Conservation (phyloP, 371 early-diverging fungal species). For the Mortierella sp. region DNA sequence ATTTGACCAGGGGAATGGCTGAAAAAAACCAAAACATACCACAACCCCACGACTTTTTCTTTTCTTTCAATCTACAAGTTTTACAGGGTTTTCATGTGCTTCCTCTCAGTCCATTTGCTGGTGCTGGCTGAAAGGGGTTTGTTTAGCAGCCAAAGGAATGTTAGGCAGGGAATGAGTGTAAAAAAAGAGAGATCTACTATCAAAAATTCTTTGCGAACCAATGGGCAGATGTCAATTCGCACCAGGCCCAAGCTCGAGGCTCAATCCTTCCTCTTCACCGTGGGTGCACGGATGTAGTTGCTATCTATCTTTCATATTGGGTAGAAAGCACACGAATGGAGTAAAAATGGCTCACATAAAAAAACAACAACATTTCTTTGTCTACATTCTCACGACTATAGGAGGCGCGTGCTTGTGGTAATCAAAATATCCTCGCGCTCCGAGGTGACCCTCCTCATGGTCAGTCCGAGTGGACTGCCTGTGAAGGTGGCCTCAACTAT, state of each 20-base stretch:
- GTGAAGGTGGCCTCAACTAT: constrained; percentile 86
- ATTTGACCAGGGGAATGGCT: too few species aligned
- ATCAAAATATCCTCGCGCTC: constrained; percentile 95
- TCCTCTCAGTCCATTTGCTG: background rate
- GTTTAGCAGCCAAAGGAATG: too few species aligned
- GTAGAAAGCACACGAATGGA: background rate
- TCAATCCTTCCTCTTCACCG: background rate
- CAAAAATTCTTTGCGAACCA: background rate
- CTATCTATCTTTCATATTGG: too few species aligned
- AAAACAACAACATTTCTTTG: background rate
- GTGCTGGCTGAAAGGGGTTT: too few species aligned
- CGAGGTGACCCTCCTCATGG: constrained; percentile 96
- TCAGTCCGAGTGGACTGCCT: constrained; percentile 78
- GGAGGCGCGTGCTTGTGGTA: constrained; percentile 91
- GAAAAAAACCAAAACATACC: too few species aligned
- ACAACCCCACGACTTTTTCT: constrained; percentile 28
- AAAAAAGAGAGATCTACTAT: too few species aligned
- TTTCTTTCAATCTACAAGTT: background rate
- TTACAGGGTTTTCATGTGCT: constrained; percentile 14
- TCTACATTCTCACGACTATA: constrained; percentile 27
- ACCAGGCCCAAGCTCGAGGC: background rate
- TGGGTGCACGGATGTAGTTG: background rate
- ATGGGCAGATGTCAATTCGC: background rate
- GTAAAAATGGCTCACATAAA: background rate
- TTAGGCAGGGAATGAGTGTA: too few species aligned